Conservation (phyloP, 2,329 filamentous ascomycete species). For the Aspergillus flavus region DNA sequence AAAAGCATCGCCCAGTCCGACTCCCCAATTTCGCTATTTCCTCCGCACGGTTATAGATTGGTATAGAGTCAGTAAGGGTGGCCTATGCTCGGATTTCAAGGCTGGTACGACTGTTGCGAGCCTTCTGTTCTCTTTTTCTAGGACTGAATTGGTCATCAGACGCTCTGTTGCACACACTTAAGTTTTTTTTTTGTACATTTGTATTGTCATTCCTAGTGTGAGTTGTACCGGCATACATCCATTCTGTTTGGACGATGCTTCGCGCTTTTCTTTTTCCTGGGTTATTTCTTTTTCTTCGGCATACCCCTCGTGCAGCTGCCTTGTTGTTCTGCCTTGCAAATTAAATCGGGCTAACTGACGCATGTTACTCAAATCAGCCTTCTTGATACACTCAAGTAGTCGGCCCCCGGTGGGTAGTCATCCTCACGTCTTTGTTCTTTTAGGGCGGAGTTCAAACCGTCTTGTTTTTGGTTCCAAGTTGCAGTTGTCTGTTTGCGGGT, state of each 20-base stretch:
- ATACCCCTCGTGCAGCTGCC: conserved; percentile 16
- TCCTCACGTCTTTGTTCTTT: neutral
- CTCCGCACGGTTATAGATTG: conserved; percentile 19
- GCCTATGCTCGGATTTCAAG: conserved; percentile 6
- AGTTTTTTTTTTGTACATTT: neutral
- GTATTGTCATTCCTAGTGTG: conserved; percentile 6
- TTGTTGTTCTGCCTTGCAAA: conserved; percentile 13
- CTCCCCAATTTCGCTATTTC: conserved; percentile 32
- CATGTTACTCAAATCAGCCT: conserved; percentile 14
- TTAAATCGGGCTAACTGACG: conserved; percentile 17
- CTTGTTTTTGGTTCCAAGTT: neutral
- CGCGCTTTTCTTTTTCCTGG: conserved; percentile 9
- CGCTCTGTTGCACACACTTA: conserved; percentile 8
- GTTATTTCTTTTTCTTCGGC: conserved; percentile 10
- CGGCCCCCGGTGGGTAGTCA: neutral
- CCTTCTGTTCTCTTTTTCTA: conserved; percentile 8
- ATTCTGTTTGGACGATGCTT: conserved; percentile 12
- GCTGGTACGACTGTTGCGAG: conserved; percentile 10
- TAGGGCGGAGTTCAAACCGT: neutral
- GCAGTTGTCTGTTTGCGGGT: neutral
- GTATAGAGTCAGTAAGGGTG: conserved; percentile 19
- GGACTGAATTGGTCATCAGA: conserved; percentile 17
- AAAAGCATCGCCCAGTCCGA: conserved; percentile 30
- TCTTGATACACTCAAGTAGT: conserved; percentile 15
- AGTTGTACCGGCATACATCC: conserved; percentile 11